Evolutionary conservation across 257 asterid species (phyloP).

Genomic region (Linaria vulgaris): DNA sequence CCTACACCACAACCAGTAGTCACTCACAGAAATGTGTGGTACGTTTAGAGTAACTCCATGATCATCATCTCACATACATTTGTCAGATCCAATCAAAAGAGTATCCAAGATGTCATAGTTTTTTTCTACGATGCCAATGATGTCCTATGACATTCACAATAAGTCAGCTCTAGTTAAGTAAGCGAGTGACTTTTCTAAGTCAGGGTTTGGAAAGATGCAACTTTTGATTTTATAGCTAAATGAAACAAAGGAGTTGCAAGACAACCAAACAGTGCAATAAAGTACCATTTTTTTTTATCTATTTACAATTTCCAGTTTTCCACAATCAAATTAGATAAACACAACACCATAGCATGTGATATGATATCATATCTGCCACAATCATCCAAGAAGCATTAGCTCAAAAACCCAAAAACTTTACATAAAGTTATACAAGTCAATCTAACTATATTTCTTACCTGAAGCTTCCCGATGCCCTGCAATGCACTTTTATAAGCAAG

Average conservation of each 20-base stretch:
- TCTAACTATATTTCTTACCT: constrained; percentile 46
- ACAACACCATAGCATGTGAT: constrained; percentile 1
- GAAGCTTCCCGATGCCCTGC: constrained; percentile 81
- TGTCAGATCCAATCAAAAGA: too few relatives aligned
- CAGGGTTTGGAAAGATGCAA: not conserved
- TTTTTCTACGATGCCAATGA: too few relatives aligned
- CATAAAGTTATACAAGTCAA: not conserved
- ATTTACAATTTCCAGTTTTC: not conserved
- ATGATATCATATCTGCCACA: not conserved
- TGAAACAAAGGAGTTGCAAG: not conserved
- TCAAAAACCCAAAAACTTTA: too few relatives aligned
- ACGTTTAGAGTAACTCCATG: not conserved
- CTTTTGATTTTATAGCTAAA: not conserved
- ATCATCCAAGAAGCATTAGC: not conserved
- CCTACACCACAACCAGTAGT: not conserved
- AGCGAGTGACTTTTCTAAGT: not conserved
- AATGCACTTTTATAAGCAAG: constrained; percentile 82
- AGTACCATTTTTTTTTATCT: too few relatives aligned
- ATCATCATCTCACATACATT: too few relatives aligned
- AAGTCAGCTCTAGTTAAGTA: not conserved
- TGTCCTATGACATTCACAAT: not conserved
- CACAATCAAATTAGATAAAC: not conserved
- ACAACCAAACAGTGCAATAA: not conserved
- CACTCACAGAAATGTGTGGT: not conserved
- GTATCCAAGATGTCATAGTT: too few relatives aligned